phyloP scores from a whole-genome alignment of 2,329 filamentous ascomycete species.

The Falciphora oryzae region DNA sequence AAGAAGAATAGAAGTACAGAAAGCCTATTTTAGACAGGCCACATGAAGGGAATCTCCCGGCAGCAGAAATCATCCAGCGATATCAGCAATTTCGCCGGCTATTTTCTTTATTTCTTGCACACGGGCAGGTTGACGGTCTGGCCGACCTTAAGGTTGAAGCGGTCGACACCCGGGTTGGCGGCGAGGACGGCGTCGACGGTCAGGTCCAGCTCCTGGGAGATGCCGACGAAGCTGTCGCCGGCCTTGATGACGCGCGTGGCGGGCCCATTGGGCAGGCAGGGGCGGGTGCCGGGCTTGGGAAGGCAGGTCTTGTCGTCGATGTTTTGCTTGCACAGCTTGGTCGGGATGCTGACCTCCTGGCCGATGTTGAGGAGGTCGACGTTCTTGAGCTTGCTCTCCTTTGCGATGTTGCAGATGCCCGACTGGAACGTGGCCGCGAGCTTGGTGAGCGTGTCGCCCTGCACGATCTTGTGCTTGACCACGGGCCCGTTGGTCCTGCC shows the following conservation, averaged over 20 bases:
- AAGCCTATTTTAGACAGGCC: neutral
- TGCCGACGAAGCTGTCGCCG: slow-evolving; percentile 6
- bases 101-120: neutral
- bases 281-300: neutral
- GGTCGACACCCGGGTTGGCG: slow-evolving; percentile 2
- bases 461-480: slow-evolving; percentile 4
- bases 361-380: neutral
- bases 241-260: slow-evolving; percentile 5
- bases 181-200: neutral
- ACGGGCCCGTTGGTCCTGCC: slow-evolving; percentile 4
- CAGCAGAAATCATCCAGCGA: neutral
- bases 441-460: slow-evolving; percentile 9
- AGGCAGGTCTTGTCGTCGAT: slow-evolving; percentile 7
- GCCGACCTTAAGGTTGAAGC: neutral
- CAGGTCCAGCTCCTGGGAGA: slow-evolving; percentile 7
- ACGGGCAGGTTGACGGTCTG: slow-evolving; percentile 4
- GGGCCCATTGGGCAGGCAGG: slow-evolving; percentile 2
- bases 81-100: neutral
- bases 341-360: slow-evolving; percentile 6
- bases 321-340: slow-evolving; percentile 1
- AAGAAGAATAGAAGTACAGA: neutral
- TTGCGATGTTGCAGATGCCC: slow-evolving; percentile 9
- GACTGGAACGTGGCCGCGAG: slow-evolving; percentile 8
- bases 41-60: neutral
- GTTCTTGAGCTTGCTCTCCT: slow-evolving; percentile 3